Evolutionary conservation across 1,284 basidiomycete genomes (phyloP), one percentile per base, ranked within the genome.

Genomic region (Heterobasidion occidentale): DNA sequence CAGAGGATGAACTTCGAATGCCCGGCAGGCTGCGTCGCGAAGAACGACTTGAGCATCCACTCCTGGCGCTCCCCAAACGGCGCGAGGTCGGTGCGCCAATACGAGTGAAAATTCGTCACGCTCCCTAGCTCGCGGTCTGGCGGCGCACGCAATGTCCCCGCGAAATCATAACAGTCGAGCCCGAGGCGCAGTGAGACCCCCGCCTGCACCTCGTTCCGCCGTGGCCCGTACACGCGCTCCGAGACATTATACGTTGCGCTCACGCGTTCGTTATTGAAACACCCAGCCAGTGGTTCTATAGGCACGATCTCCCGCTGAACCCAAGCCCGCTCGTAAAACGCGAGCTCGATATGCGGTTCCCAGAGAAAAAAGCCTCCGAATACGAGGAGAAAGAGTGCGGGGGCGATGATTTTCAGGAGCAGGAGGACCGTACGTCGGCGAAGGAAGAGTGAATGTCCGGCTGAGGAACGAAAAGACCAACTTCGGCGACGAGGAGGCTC

Each of bases 121-220:
- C 80, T 70, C 51, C 74, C 15, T 72, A 62, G 59, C 63, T 60
- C 54, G 65, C 56, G 53, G 33, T 51, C 55, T 14, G 14, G 63
- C 59, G 34, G 60, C 45, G 45, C 65, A 60, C 76, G 76, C 38
- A 94, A 77, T 7, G 90, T 92, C 9, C 85, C 84, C 1, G 92
- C 88, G 68, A 92, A 91, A 66, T 91, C 84, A 68, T 93, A 95
- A 70, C 94, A 97, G 65, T 92, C 87, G 74, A 90, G 74, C 19
- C 91, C 91, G 63, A 89, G 76, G 54, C 81, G 77, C 73, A 95
- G 74, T 0, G 81, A 77, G 52, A 92, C 71, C 1, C 92, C 93
- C 0, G 90, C 83, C 58, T 93, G 86, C 2, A 94, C 78, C 60
- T 90, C 83, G 53, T 80, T 84, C 56, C 72, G 71, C 61, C 82